Percentiles rank a stretch among this genome's conserved stretches.
Evolutionary conservation across 306 rosid species (phyloP).

Genomic region (Cicer bijugum): DNA sequence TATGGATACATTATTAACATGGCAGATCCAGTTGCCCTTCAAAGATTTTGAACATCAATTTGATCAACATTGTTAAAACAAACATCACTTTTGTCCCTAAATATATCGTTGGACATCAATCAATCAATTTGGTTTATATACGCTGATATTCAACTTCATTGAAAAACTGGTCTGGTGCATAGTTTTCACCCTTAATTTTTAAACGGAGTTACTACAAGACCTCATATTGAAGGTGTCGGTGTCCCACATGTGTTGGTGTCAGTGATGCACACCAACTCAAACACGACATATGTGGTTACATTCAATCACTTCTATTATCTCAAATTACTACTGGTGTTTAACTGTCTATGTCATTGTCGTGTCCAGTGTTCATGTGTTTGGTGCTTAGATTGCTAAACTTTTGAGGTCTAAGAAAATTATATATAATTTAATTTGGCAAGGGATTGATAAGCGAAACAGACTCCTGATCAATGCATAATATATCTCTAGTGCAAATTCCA

Average conservation of each 20-base stretch:
- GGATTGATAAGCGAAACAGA: background rate
- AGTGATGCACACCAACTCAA: too few relatives aligned
- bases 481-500: background rate
- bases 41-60: background rate
- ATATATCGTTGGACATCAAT: conserved; percentile 9
- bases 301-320: background rate
- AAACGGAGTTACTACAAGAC: background rate
- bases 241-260: background rate
- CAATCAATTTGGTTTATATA: conserved; percentile 1
- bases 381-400: too few relatives aligned
- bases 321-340: background rate
- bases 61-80: background rate
- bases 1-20: background rate
- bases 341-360: too few relatives aligned
- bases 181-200: background rate
- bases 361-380: too few relatives aligned
- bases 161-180: background rate
- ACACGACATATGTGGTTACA: background rate
- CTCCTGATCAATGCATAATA: background rate
- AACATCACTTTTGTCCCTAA: background rate
- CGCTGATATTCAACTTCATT: background rate
- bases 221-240: background rate
- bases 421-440: background rate
- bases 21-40: background rate
- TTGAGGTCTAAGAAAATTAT: too few relatives aligned